Base-by-base conservation (phyloP, 2,329 filamentous ascomycete species). In the Aspergillus sp. region DNA sequence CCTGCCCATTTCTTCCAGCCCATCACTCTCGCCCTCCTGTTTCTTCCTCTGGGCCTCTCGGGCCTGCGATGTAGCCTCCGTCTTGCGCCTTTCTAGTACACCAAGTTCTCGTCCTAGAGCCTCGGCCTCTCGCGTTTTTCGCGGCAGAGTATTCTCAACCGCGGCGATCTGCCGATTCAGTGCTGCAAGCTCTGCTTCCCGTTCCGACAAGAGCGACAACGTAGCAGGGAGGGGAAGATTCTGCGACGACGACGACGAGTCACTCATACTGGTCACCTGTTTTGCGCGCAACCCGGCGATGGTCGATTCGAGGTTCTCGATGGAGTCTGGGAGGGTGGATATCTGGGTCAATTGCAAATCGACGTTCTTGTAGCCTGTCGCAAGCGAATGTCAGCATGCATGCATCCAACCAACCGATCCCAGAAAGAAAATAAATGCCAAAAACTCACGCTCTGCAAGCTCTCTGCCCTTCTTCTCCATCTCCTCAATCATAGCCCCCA, bases 401-500 rank as follows among this genome's bases (percentile, higher is more conserved):
- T n/a, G n/a, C n/a, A n/a, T n/a, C n/a, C n/a, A n/a, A n/a, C n/a
- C n/a, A n/a, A n/a, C n/a, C n/a, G n/a, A n/a, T n/a, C n/a, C n/a
- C n/a, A n/a, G n/a, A n/a, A n/a, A n/a, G n/a, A n/a, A n/a, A n/a
- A n/a, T n/a, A n/a, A n/a, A n/a, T n/a, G n/a, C n/a, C n/a, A 24
- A 15, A 5, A 3, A 59, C 64, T 53, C 48, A 71, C 64, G 59
- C 34, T 40, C 72, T 57, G 81, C 79, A 24, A 86, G 52, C 47
- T 81, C 73, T 30, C 75, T 67, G 26, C 81, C 74, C 22, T 80
- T 63, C 37, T 74, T 72, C 29, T 93, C 85, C 45, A 95, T 71
- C 39, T 82, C 78, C 14, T 68, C 62, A 11, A 93, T 77, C 66
- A 89, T 74, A 25, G 74, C 70, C 8, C 76, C 75, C 2, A 93